Conservation (phyloP, 495 filamentous ascomycete genomes). For the Neurospora sp. region DNA sequence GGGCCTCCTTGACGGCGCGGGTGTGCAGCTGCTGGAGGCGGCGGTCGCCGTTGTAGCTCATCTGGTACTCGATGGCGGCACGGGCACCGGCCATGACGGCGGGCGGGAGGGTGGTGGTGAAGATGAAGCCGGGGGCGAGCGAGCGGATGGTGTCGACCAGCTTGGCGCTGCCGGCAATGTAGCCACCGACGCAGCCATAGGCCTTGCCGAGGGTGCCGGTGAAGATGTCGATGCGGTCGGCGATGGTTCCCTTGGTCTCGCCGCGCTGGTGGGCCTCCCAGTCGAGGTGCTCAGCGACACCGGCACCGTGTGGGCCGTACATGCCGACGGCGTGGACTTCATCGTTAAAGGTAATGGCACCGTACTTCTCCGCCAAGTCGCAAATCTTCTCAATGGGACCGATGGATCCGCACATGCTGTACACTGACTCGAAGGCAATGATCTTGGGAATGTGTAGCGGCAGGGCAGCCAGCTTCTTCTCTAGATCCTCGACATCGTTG, state of each 20-base stretch:
- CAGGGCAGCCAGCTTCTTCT: conserved; percentile 80
- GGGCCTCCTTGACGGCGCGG: conserved; percentile 72
- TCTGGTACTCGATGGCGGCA: conserved; percentile 88
- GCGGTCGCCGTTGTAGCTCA: conserved; percentile 67
- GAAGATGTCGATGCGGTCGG: conserved; percentile 95
- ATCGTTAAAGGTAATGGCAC: conserved; percentile 92
- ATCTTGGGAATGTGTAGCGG: conserved; percentile 84
- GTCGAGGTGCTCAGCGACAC: conserved; percentile 94
- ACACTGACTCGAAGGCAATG: conserved; percentile 96
- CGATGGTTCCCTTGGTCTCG: conserved; percentile 68
- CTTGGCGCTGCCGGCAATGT: conserved; percentile 82
- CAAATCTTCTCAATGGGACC: conserved; percentile 93
- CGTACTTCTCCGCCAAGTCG: conserved; percentile 94
- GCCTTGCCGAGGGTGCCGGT: conserved; percentile 96
- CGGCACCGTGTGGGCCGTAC: conserved; percentile 94
- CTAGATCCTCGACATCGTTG: conserved; percentile 84
- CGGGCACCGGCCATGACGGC: conserved; percentile 94
- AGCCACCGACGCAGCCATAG: conserved; percentile 94
- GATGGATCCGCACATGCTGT: conserved; percentile 97
- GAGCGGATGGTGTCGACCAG: conserved; percentile 95
- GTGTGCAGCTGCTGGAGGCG: conserved; percentile 92
- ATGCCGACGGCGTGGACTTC: conserved; percentile 98
- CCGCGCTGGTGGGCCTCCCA: conserved; percentile 67
- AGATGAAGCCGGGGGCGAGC: conserved; percentile 95
- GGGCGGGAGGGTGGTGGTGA: conserved; percentile 92